Evolutionary conservation across 1,284 basidiomycete species (phyloP), one percentile per base, ranked within the genome.

Genomic region (Clitocybe nebularis): DNA sequence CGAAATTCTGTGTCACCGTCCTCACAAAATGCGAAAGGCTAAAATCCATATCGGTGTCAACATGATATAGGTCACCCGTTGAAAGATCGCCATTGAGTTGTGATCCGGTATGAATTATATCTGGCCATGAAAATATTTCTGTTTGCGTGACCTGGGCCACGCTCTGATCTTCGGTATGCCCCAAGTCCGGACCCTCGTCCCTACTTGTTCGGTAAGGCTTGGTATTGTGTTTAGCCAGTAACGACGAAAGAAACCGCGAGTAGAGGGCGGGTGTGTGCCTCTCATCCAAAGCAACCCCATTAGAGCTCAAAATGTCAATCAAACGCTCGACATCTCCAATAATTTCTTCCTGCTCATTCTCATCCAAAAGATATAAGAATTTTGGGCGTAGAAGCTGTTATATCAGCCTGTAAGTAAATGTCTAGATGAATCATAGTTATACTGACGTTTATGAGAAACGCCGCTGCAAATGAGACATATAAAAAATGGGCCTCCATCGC

Each of bases 401-500:
- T 32, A 19, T 25, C 44, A 23, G 28, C 23, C 10, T 32, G 8
- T 9, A 19, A n/a, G 5, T 7, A 7, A 10, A 16, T 5, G 6
- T 13, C 19, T 23, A 21, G 24, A n/a, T 6, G 11, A 22, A 4
- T 28, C 9, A 10, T 8, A 20, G 20, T 5, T 7, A 11, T 3
- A 55, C 71, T 49, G 50, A 79, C 78, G 54, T 79, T 77, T 29
- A 79, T 62, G 11, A 81, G 55, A 54, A 77, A 79, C 2, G 75
- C 78, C 13, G 78, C 74, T 3, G 80, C 78, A 54, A 81, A 84
- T 4, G 79, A 66, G 21, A 80, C 71, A 50, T 72, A 75, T 8
- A 77, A 60, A 48, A 75, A 77, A 48, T 72, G 68, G 13, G 74
- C 69, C 44, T 74, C 73, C 69, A 77, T 67, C 1, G 72, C 72